Evolutionary conservation across 257 asterid species (phyloP).

Genomic region (Primulina eburnea): DNA sequence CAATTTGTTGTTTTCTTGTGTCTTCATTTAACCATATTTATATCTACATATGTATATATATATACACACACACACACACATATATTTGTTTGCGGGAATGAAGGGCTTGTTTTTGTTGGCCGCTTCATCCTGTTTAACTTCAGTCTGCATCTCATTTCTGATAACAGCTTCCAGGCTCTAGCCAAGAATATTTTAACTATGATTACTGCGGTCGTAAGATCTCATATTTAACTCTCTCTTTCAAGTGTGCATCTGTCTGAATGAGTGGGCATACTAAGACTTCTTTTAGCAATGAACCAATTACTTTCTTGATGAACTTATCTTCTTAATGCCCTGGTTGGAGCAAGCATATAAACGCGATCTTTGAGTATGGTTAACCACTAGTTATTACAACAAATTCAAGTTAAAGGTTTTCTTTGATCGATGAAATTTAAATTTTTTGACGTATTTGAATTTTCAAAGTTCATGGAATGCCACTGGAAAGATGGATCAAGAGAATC

Average conservation of each 20-base stretch:
- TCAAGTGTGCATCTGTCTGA: neutral
- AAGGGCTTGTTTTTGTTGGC: conserved; percentile 28
- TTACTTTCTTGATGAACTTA: neutral
- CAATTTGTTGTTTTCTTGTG: too few species aligned
- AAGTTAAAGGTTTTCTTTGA: too few species aligned
- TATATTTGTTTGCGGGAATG: conserved; percentile 9
- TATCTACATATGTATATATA: too few species aligned
- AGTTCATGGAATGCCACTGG: too few species aligned
- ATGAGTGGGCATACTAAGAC: too few species aligned
- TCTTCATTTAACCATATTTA: too few species aligned
- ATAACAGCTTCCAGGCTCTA: neutral
- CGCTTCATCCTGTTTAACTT: conserved; percentile 15
- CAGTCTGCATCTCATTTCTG: neutral
- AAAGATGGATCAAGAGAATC: too few species aligned
- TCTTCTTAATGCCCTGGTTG: neutral
- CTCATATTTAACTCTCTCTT: too few species aligned
- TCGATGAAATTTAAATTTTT: too few species aligned
- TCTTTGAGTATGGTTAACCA: neutral
- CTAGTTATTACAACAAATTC: neutral
- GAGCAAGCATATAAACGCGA: neutral
- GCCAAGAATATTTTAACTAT: neutral
- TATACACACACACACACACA: too few species aligned
- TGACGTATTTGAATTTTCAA: too few species aligned
- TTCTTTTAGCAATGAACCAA: neutral
- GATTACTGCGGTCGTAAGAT: neutral